Percentiles rank a stretch among this genome's conserved stretches.
Conservation (phyloP, 441 rosid genomes). For the Flueggea neowawraea region DNA sequence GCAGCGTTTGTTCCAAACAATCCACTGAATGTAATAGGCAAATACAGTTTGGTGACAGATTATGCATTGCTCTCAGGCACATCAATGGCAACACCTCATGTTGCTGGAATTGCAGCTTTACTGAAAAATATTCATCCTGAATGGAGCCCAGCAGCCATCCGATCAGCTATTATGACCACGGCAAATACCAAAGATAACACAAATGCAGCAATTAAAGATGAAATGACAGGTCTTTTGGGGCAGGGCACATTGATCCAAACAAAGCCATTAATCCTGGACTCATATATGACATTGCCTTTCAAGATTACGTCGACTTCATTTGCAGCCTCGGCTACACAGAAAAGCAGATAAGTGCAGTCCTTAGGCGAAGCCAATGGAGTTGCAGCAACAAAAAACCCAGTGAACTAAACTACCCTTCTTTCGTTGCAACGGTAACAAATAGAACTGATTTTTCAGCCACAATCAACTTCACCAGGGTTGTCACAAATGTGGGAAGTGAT, state of each 20-base stretch:
- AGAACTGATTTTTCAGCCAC: conserved; percentile 11
- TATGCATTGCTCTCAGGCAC: conserved; percentile 82
- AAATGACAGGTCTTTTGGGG: conserved; percentile 41
- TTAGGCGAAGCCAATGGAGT: conserved; percentile 29
- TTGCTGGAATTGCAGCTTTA: conserved; percentile 83
- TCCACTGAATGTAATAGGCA: conserved; percentile 15
- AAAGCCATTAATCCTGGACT: conserved; percentile 72
- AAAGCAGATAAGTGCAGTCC: conserved; percentile 31
- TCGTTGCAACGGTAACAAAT: conserved; percentile 36
- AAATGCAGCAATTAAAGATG: conserved; percentile 16
- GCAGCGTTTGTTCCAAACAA: conserved; percentile 36
- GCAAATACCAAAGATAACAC: conserved; percentile 41
- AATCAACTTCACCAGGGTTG: conserved; percentile 40
- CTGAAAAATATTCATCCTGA: conserved; percentile 55
- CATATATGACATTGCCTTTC: conserved; percentile 45
- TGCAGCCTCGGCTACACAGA: conserved; percentile 40
- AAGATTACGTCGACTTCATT: conserved; percentile 55
- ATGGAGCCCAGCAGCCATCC: conserved; percentile 80
- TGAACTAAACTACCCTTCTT: conserved; percentile 66
- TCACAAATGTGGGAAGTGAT: conserved; percentile 56
- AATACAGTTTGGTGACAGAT: conserved; percentile 27
- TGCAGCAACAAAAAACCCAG: conserved; percentile 29
- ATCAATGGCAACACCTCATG: conserved; percentile 91
- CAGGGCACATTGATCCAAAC: conserved; percentile 63
- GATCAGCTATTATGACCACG: conserved; percentile 91